A percentile compares a stretch with the other conserved stretches of the same genome.
Conservation (phyloP, 1,139 yeast genomes). For the Scheffersomyces lignicola region DNA sequence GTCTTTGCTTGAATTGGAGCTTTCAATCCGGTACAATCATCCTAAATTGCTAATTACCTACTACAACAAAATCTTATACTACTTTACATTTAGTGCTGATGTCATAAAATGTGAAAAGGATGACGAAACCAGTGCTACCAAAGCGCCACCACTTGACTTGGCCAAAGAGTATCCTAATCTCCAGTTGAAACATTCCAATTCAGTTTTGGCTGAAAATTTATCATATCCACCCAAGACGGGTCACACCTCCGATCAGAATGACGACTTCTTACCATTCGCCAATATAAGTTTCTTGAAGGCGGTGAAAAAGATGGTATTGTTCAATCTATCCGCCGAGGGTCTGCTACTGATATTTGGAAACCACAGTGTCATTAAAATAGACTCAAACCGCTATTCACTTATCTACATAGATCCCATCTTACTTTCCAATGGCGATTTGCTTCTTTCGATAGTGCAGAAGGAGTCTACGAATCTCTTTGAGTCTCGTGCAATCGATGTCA, state of each 20-base stretch:
- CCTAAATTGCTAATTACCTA: slow-evolving; percentile 57
- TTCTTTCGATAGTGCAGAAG: slow-evolving; percentile 29
- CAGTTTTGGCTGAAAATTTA: slow-evolving; percentile 27
- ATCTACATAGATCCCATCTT: slow-evolving; percentile 58
- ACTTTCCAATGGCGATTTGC: slow-evolving; percentile 51
- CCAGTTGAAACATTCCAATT: slow-evolving; percentile 28
- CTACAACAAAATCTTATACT: slow-evolving; percentile 63
- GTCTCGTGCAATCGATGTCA: slow-evolving; percentile 18
- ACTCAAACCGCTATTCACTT: slow-evolving; percentile 21
- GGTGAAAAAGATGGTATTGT: slow-evolving; percentile 53
- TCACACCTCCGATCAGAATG: slow-evolving; percentile 9
- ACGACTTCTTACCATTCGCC: slow-evolving; percentile 38
- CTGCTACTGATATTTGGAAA: slow-evolving; percentile 55
- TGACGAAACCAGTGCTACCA: slow-evolving; percentile 9
- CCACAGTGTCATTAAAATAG: slow-evolving; percentile 33
- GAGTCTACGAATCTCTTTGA: slow-evolving; percentile 31
- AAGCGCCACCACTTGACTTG: slow-evolving; percentile 27
- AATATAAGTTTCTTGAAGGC: slow-evolving; percentile 62
- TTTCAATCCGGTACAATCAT: slow-evolving; percentile 50
- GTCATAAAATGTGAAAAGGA: slow-evolving; percentile 11
- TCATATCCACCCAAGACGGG: slow-evolving; percentile 21
- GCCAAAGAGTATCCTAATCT: slow-evolving; percentile 34
- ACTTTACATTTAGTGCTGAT: slow-evolving; percentile 41
- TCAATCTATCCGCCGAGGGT: slow-evolving; percentile 41
- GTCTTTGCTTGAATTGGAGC: slow-evolving; percentile 58